phyloP scores from a whole-genome alignment of 2,329 filamentous ascomycete genomes.

The Monosporascus sp. region DNA sequence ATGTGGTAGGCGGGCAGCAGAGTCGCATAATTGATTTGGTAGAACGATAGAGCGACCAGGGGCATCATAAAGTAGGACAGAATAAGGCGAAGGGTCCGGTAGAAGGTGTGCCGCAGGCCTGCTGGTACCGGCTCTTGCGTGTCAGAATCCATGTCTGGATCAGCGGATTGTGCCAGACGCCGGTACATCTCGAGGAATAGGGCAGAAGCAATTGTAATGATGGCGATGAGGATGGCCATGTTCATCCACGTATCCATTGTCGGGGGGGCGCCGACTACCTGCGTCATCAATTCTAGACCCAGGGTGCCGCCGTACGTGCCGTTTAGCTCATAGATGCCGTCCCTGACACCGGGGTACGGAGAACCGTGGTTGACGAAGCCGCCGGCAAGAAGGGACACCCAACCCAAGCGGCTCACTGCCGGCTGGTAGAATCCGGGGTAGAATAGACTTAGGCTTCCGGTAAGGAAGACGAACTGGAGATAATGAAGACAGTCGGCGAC shows the following conservation, averaged over 20 bases:
- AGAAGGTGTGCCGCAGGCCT: constrained; percentile 2
- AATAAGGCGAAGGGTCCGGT: constrained; percentile 4
- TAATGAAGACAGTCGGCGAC: constrained; percentile 62
- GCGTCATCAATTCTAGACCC: constrained; percentile 62
- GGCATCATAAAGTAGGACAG: constrained; percentile 15
- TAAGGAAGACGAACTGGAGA: constrained; percentile 69
- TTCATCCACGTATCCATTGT: constrained; percentile 65
- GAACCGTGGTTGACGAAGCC: constrained; percentile 20
- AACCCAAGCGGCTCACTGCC: constrained; percentile 59
- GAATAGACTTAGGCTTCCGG: constrained; percentile 62
- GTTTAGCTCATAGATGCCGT: constrained; percentile 62
- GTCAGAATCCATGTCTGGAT: not conserved
- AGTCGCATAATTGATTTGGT: constrained; percentile 9
- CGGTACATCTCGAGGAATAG: constrained; percentile 3
- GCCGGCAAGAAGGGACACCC: constrained; percentile 57
- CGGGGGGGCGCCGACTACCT: constrained; percentile 61
- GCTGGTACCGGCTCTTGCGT: not conserved
- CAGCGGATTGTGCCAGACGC: not conserved
- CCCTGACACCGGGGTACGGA: constrained; percentile 28
- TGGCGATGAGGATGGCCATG: constrained; percentile 52
- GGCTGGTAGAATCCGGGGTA: constrained; percentile 74
- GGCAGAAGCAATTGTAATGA: constrained; percentile 2
- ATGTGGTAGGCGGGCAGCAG: constrained; percentile 9
- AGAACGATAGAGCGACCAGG: constrained; percentile 8
- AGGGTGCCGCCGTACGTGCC: constrained; percentile 51